These are phyloP conservation scores for Geopyxis carbonaria DNA, from an alignment of 495 filamentous ascomycete species.

Conservation along the genomic window DNA sequence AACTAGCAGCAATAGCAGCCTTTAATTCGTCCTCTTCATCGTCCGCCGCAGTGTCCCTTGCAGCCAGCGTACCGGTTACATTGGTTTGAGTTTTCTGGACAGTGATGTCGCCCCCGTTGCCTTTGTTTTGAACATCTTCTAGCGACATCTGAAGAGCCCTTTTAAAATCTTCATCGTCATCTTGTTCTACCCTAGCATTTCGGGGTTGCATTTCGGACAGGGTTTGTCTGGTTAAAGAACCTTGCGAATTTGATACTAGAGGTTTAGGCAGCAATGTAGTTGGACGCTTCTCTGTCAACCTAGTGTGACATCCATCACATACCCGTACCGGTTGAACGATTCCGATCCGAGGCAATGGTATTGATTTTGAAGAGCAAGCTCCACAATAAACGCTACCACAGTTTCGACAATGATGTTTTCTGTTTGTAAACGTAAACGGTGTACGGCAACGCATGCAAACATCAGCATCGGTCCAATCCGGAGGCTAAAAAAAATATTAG, in stretches of 20 bases:
- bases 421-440: slow-evolving; percentile 88
- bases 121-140: slow-evolving; percentile 48
- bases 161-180: slow-evolving; percentile 91
- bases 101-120: slow-evolving; percentile 26
- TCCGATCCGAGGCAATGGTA: slow-evolving; percentile 81
- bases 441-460: slow-evolving; percentile 97
- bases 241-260: slow-evolving; percentile 17
- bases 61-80: slow-evolving; percentile 15
- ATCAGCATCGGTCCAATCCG: slow-evolving; percentile 94
- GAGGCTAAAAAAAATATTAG: slow-evolving; percentile 41
- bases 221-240: slow-evolving; percentile 17
- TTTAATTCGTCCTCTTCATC: slow-evolving; percentile 88
- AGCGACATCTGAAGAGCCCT: slow-evolving; percentile 88
- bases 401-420: slow-evolving; percentile 95
- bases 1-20: slow-evolving; percentile 88
- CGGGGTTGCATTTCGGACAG: slow-evolving; percentile 64
- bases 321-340: slow-evolving; percentile 84
- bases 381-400: slow-evolving; percentile 94
- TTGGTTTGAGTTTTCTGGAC: slow-evolving; percentile 13
- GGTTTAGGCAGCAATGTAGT: slow-evolving; percentile 16
- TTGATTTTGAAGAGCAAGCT: slow-evolving; percentile 73
- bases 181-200: slow-evolving; percentile 62
- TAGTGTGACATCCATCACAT: slow-evolving; percentile 90
- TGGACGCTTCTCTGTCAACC: slow-evolving; percentile 60
- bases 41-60: too few species aligned